phyloP scores from a whole-genome alignment of 768 basidiomycete species.

The Termitomyces sp. region DNA sequence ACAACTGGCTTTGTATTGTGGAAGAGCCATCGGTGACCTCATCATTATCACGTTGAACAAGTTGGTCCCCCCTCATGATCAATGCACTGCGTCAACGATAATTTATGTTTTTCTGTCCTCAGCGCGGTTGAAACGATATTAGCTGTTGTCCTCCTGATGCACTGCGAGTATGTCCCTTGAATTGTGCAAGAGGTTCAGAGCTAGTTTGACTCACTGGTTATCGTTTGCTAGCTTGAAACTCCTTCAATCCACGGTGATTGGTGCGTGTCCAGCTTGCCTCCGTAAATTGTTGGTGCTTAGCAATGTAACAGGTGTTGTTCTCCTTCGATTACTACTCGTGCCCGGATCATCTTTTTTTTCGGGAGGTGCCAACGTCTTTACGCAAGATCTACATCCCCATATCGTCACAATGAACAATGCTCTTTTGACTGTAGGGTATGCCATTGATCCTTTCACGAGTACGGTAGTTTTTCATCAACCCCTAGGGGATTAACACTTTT shows the following conservation, averaged over 20 bases:
- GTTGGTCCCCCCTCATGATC: slow-evolving; percentile 24
- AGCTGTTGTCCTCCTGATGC: slow-evolving; percentile 41
- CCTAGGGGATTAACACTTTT: slow-evolving; percentile 60
- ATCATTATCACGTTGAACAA: slow-evolving; percentile 50
- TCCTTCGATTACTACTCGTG: slow-evolving; percentile 68
- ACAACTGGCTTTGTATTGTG: slow-evolving; percentile 47
- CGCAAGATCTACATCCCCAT: slow-evolving; percentile 66
- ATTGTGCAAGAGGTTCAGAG: not conserved
- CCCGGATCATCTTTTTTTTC: slow-evolving; percentile 66
- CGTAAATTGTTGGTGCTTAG: not conserved
- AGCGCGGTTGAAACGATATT: slow-evolving; percentile 49
- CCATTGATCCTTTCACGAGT: not conserved
- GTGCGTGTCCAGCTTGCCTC: slow-evolving; percentile 24
- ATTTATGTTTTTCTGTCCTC: not conserved
- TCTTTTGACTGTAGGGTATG: slow-evolving; percentile 62
- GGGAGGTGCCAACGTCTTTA: slow-evolving; percentile 60
- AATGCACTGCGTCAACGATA: not conserved
- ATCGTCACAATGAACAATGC: slow-evolving; percentile 66
- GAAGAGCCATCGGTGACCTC: slow-evolving; percentile 47
- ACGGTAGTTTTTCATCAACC: not conserved
- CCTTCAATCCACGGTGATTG: slow-evolving; percentile 65
- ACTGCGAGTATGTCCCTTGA: slow-evolving; percentile 41
- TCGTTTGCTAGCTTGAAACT: slow-evolving; percentile 45
- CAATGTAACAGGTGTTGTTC: slow-evolving; percentile 48
- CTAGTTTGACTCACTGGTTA: not conserved